phyloP scores from a whole-genome alignment of 1,284 basidiomycete genomes.

The Puccinia brachypodii region DNA sequence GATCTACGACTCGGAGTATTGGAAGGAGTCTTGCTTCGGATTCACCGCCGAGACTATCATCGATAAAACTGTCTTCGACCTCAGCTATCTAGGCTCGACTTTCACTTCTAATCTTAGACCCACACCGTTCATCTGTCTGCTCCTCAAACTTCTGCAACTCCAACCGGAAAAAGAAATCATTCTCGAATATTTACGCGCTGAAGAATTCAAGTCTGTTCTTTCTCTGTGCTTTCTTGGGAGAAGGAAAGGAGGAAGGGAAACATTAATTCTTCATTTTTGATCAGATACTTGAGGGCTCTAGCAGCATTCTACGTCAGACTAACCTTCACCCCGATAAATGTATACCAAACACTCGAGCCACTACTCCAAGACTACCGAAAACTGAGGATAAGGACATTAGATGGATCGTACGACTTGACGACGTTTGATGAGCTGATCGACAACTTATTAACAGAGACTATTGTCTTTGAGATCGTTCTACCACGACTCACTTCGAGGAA shows the following conservation, averaged over 20 bases:
- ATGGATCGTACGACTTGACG: conserved; percentile 67
- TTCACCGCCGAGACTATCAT: conserved; percentile 82
- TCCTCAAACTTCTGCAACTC: conserved; percentile 91
- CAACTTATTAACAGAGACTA: conserved; percentile 77
- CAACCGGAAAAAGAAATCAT: conserved; percentile 97
- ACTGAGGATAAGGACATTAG: conserved; percentile 74
- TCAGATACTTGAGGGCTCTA: conserved; percentile 90
- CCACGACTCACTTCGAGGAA: conserved; percentile 83
- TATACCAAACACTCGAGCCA: conserved; percentile 90
- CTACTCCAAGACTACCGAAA: conserved; percentile 91
- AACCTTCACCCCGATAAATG: conserved; percentile 83
- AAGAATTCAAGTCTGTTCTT: conserved; percentile 88
- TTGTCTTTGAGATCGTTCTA: conserved; percentile 94
- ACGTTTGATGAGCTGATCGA: conserved; percentile 93
- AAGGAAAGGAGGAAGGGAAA: not conserved
- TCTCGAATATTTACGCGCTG: conserved; percentile 86
- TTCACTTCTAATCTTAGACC: conserved; percentile 78
- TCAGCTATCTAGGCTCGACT: conserved; percentile 84
- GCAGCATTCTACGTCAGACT: conserved; percentile 93
- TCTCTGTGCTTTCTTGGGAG: conserved; percentile 9
- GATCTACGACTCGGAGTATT: conserved; percentile 91
- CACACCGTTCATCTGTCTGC: conserved; percentile 84
- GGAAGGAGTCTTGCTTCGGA: conserved; percentile 97
- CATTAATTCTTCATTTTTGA: not conserved
- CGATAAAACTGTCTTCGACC: conserved; percentile 77